Conservation (phyloP, 805 yeast species). For the Naumovozyma dairenensis region DNA sequence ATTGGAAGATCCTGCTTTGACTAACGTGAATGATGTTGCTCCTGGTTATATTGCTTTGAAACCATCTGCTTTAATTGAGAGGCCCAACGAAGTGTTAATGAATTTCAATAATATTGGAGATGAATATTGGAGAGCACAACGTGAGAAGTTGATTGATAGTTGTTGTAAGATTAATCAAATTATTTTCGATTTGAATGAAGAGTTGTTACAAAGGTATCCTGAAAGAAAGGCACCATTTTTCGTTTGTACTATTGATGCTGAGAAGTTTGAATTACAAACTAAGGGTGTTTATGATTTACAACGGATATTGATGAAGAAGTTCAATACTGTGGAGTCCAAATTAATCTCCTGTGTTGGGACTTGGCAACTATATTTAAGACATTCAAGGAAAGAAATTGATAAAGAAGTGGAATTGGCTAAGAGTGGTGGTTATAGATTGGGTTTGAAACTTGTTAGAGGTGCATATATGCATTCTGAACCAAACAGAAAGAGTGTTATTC, state of each 20-base stretch:
- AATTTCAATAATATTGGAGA: constrained; percentile 37
- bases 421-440: constrained; percentile 55
- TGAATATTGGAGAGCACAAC: constrained; percentile 43
- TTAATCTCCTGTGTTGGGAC: constrained; percentile 73
- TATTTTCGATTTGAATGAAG: constrained; percentile 42
- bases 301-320: constrained; percentile 64
- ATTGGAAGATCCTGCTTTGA: constrained; percentile 35
- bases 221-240: constrained; percentile 62
- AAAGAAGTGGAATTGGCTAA: constrained; percentile 58
- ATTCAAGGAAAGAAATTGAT: constrained; percentile 51
- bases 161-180: constrained; percentile 55
- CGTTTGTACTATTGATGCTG: constrained; percentile 82
- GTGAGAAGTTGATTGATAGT: constrained; percentile 51
- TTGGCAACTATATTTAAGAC: constrained; percentile 81
- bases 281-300: constrained; percentile 82
- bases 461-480: constrained; percentile 90
- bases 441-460: constrained; percentile 87
- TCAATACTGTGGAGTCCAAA: constrained; percentile 50
- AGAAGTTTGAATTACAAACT: constrained; percentile 74
- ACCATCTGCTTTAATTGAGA: constrained; percentile 78
- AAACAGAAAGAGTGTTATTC: constrained; percentile 56
- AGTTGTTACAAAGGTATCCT: constrained; percentile 44
- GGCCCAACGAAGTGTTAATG: constrained; percentile 65
- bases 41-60: constrained; percentile 90
- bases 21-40: constrained; percentile 57